phyloP scores from a whole-genome alignment of 371 early-diverging fungal species.

The Batkoa obscura region DNA sequence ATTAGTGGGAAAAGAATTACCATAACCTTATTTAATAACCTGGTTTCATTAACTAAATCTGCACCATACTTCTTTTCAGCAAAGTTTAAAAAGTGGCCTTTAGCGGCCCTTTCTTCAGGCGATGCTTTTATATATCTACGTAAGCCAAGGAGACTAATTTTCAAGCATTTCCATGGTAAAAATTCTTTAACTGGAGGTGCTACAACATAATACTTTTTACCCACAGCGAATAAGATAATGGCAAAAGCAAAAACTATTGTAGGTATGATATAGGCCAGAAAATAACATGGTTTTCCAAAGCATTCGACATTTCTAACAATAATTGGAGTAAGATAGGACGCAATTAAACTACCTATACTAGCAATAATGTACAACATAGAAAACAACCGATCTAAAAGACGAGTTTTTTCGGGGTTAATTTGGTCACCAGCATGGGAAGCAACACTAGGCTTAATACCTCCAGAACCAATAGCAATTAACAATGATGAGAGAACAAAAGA shows the following conservation, averaged over 20 bases:
- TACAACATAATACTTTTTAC: slow-evolving; percentile 25
- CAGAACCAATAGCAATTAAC: slow-evolving; percentile 15
- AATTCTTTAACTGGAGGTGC: slow-evolving; percentile 28
- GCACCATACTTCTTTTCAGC: neutral
- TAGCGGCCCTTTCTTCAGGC: no score
- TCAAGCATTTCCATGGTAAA: slow-evolving; percentile 18
- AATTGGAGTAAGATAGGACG: neutral
- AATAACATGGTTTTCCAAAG: neutral
- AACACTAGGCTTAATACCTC: slow-evolving; percentile 26
- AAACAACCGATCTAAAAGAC: slow-evolving; percentile 1
- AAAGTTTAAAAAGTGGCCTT: neutral
- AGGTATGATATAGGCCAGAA: neutral
- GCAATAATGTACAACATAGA: neutral
- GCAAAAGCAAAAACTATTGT: slow-evolving; percentile 10
- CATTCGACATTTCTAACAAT: neutral
- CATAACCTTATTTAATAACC: slow-evolving; percentile 7
- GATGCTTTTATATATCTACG: neutral
- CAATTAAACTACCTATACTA: neutral
- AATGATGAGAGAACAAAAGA: neutral
- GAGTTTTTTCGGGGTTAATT: neutral
- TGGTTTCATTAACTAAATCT: neutral
- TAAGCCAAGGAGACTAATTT: slow-evolving; percentile 2
- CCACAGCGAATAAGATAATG: slow-evolving; percentile 19
- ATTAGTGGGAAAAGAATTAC: slow-evolving; percentile 18
- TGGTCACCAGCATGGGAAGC: slow-evolving; percentile 8